These are phyloP conservation scores for Nemania sp. DNA, from an alignment of 2,329 filamentous ascomycete species.

Conservation along the genomic window DNA sequence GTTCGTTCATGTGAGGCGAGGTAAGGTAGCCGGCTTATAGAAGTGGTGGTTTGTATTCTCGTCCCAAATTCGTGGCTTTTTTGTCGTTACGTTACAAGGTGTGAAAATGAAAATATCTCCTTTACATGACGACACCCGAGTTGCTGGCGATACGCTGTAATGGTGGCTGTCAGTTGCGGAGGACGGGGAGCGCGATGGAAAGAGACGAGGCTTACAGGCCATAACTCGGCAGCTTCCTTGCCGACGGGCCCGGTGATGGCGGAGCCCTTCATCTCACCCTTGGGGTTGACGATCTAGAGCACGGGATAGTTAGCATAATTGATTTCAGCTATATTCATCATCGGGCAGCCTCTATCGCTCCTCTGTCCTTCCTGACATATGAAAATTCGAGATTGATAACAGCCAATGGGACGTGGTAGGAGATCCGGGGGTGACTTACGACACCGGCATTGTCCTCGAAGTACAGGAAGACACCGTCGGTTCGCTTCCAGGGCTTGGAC, in stretches of 20 bases:
- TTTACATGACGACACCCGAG: conserved; percentile 99
- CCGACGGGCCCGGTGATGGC: conserved; percentile 98
- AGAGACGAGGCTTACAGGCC: conserved; percentile 76
- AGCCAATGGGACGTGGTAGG: conserved; percentile 95
- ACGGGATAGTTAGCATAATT: conserved; percentile 42
- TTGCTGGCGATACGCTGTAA: conserved; percentile 97
- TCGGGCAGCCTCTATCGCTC: conserved; percentile 60
- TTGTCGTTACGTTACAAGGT: conserved; percentile 40
- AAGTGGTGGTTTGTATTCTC: conserved; percentile 22
- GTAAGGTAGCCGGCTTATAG: conserved; percentile 34
- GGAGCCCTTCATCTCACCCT: conserved; percentile 99
- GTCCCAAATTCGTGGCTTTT: conserved; percentile 37
- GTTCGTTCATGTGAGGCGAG: conserved; percentile 13
- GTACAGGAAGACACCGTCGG: conserved; percentile 98
- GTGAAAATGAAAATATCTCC: no score
- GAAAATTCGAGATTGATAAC: conserved; percentile 99
- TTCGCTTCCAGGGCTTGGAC: conserved; percentile 43
- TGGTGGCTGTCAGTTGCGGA: conserved; percentile 34
- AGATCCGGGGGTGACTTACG: conserved; percentile 89
- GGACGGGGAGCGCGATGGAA: neutral
- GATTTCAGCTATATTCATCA: conserved; percentile 56
- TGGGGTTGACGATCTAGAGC: conserved; percentile 94
- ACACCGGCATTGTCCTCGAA: conserved; percentile 99
- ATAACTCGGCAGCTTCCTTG: conserved; percentile 99
- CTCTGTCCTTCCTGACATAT: no score